Conservation (phyloP, 805 yeast genomes). For the Cyberlindnera nakhonratchasimensis region DNA sequence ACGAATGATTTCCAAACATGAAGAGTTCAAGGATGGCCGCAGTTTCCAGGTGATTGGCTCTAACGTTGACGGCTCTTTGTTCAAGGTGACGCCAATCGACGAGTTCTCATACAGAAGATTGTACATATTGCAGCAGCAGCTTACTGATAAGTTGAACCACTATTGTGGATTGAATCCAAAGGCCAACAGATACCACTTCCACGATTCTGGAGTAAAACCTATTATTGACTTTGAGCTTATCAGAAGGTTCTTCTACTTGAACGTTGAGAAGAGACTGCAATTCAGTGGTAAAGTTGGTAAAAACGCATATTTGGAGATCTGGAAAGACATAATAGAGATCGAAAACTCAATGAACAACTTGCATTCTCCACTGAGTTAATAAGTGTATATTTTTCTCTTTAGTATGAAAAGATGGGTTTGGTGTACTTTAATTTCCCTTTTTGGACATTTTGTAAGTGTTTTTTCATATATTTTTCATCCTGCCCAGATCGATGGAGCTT, state of each 20-base stretch:
- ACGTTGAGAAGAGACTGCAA: slow-evolving; percentile 52
- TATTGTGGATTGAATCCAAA: slow-evolving; percentile 79
- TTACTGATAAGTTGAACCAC: slow-evolving; percentile 72
- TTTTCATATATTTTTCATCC: background rate
- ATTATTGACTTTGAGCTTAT: slow-evolving; percentile 62
- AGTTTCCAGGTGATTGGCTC: slow-evolving; percentile 66
- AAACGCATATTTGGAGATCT: slow-evolving; percentile 54
- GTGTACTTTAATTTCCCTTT: background rate
- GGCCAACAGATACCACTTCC: slow-evolving; percentile 33
- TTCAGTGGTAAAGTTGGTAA: slow-evolving; percentile 58
- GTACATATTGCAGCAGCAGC: slow-evolving; percentile 82
- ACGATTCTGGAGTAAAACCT: slow-evolving; percentile 50
- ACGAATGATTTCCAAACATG: slow-evolving; percentile 38
- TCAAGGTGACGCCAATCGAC: slow-evolving; percentile 65
- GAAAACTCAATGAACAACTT: slow-evolving; percentile 38
- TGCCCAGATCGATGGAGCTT: background rate
- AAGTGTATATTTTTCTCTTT: too few species aligned
- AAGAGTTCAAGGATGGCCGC: slow-evolving; percentile 30
- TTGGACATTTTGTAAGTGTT: background rate
- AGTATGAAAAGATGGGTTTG: too few species aligned
- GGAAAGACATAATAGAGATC: slow-evolving; percentile 62
- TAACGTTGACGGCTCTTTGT: slow-evolving; percentile 75
- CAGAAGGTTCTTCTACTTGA: slow-evolving; percentile 48
- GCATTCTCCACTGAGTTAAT: background rate
- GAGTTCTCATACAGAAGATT: slow-evolving; percentile 78